Conservation (phyloP, 352 stramenopile species). For the Phytophthora podocarpi region DNA sequence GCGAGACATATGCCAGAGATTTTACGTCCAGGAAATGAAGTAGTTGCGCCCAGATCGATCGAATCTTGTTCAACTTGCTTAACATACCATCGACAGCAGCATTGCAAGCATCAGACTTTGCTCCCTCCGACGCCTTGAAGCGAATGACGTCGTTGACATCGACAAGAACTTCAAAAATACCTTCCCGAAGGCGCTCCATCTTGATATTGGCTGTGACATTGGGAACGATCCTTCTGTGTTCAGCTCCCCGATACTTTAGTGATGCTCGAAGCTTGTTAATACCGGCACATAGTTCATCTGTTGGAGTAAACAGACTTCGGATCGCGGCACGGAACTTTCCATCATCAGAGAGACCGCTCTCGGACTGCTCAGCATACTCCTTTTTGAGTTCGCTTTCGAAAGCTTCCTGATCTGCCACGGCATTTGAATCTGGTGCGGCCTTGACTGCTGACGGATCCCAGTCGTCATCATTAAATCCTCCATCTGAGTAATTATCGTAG, state of each 20-base stretch:
- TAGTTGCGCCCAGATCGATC: conserved; percentile 63
- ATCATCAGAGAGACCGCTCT: conserved; percentile 50
- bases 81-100: conserved; percentile 66
- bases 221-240: conserved; percentile 51
- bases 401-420: conserved; percentile 13
- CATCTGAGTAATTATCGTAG: conserved; percentile 50
- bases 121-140: conserved; percentile 40
- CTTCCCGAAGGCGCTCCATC: conserved; percentile 65
- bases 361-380: conserved; percentile 56
- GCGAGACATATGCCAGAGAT: conserved; percentile 46
- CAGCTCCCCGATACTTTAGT: conserved; percentile 64
- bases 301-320: conserved; percentile 74
- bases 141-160: conserved; percentile 71
- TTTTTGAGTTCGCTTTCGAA: conserved; percentile 44
- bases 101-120: conserved; percentile 71
- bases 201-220: conserved; percentile 77
- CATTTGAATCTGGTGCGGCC: conserved; percentile 9
- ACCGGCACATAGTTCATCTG: conserved; percentile 62
- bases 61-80: conserved; percentile 53
- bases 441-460: conserved; percentile 42
- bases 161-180: conserved; percentile 60
- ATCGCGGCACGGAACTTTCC: conserved; percentile 69
- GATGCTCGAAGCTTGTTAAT: conserved; percentile 60
- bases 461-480: conserved; percentile 35
- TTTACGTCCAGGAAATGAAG: conserved; percentile 80